Base-by-base conservation (phyloP, 2,329 filamentous ascomycete species). In the Aspergillus persii region DNA sequence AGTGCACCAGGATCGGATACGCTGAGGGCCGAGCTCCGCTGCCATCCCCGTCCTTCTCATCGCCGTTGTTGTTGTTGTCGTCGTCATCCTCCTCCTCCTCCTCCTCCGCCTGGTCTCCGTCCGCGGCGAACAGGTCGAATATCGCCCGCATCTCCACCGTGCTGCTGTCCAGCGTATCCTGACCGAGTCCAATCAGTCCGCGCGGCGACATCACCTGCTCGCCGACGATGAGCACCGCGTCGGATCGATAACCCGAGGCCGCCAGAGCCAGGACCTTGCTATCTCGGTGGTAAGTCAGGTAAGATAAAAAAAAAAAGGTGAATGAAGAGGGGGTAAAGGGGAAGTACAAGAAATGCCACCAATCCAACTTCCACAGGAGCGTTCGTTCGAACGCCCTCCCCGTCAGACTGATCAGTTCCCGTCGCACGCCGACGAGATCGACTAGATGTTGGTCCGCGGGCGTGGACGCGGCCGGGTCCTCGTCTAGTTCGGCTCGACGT, bases 1-100 rank as follows among this genome's bases (percentile, higher is more conserved):
- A 96, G 74, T 96, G 91, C 2, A 95, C 77, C 7, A 96, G 71
- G 1, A 87, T 74, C 0, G 92, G 91, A 63, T 87, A 86, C 15
- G 80, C 15, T 1, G 31, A 33, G 2, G 58, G 29, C 9, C n/a
- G 27, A 36, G n/a, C 18, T 4, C 33, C 33, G 33, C 27, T 8
- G 8, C 27, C 4, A 12, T 12, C 2, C 36, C 36, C 15, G n/a
- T n/a, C 36, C 36, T 41, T 41, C 36, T 41, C 36, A 3, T 48
- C 29, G 33, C 41, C 33, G 9, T 26, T 9, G 8, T n/a, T 39
- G 2, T n/a, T 23, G 18, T 23, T 23, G 18, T 23, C 18, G 18
- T 48, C 29, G 33, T 53, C 33, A 9, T 26, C 18, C 5, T n/a
- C 41, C 0, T n/a, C 80, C 0, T 73, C 66, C 2, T 78, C 71